Conservation (phyloP, 345 rosid genomes). For the Capsella bursapastoris region DNA sequence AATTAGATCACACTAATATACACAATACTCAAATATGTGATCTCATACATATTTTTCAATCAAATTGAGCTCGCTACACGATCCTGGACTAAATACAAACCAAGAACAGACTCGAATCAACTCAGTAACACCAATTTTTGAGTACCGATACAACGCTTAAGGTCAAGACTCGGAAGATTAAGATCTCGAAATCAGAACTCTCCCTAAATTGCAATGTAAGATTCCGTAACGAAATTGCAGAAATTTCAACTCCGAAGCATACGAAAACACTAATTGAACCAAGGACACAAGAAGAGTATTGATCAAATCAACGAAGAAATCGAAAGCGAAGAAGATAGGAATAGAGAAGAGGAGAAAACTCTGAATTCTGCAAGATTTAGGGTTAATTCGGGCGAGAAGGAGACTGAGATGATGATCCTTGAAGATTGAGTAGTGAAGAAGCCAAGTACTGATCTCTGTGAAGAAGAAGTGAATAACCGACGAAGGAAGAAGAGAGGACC, state of each 20-base stretch:
- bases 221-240: neutral
- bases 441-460: neutral
- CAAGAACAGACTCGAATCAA: neutral
- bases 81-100: neutral
- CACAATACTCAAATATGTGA: neutral
- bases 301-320: neutral
- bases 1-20: neutral
- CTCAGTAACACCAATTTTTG: neutral
- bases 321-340: neutral
- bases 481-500: neutral
- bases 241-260: neutral
- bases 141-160: neutral
- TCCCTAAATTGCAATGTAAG: neutral
- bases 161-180: neutral
- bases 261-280: neutral
- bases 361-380: neutral
- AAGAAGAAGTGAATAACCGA: slow-evolving; percentile 1
- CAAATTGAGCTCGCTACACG: neutral
- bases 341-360: neutral
- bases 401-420: neutral
- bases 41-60: neutral
- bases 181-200: neutral
- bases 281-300: neutral
- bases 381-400: neutral
- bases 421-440: neutral